Percentiles rank a stretch among this genome's conserved stretches.
Conservation (phyloP, 179 eudicot species). For the Vitellaria paradoxa region DNA sequence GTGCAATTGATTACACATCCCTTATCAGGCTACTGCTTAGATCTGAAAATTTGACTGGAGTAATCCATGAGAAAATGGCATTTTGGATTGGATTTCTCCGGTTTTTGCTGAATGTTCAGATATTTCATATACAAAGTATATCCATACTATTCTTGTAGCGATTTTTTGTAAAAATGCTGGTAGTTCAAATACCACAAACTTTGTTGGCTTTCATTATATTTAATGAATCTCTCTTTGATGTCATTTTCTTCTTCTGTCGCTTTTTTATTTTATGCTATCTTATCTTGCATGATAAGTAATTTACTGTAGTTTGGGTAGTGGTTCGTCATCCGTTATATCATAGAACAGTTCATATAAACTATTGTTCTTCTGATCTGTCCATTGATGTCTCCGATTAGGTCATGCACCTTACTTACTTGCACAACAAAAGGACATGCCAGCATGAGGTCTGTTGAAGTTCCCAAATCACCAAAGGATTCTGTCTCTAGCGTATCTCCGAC, state of each 20-base stretch:
- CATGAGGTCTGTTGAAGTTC: constrained; percentile 45
- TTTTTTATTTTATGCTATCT: neutral
- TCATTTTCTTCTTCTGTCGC: too few species aligned
- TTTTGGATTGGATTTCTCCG: too few species aligned
- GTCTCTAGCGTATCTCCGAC: constrained; percentile 28
- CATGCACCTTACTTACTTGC: constrained; percentile 76
- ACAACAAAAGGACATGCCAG: constrained; percentile 67
- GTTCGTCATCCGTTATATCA: neutral
- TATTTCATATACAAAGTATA: too few species aligned
- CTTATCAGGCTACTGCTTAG: too few species aligned
- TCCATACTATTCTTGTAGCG: too few species aligned
- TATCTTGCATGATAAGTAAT: neutral
- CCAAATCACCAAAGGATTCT: constrained; percentile 29
- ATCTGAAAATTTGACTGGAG: too few species aligned
- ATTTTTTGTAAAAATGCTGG: too few species aligned
- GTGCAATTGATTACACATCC: too few species aligned
- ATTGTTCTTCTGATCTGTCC: neutral
- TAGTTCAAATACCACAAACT: too few species aligned
- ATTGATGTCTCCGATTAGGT: constrained; percentile 39
- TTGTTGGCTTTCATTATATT: neutral
- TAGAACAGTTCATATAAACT: neutral
- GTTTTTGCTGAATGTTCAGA: too few species aligned
- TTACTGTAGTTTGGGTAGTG: neutral
- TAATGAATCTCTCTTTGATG: neutral
- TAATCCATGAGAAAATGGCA: too few species aligned